Evolutionary conservation across 2,329 filamentous ascomycete species (phyloP).

Genomic region (Sarocladiaceae sp.): DNA sequence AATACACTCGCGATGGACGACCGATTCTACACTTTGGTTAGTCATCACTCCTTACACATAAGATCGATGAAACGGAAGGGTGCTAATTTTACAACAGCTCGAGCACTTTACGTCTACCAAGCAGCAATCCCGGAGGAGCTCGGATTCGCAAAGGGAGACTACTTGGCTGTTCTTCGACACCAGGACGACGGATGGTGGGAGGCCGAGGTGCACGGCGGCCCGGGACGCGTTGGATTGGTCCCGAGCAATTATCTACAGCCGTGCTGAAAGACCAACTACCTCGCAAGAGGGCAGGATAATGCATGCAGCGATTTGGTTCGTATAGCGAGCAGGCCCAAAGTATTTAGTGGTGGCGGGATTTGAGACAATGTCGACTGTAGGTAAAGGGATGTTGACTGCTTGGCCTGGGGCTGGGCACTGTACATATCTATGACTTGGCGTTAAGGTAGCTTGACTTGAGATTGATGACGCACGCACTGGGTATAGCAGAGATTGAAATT

Average conservation of each 20-base stretch:
- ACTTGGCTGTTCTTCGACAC: constrained; percentile 79
- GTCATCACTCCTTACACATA: too few relatives aligned
- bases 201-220: constrained; percentile 77
- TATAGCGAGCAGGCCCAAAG: background rate
- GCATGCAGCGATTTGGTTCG: background rate
- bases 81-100: constrained; percentile 51
- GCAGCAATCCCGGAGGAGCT: constrained; percentile 95
- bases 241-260: constrained; percentile 65
- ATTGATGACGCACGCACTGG: background rate
- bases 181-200: constrained; percentile 99
- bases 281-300: background rate
- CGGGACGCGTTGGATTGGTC: constrained; percentile 56
- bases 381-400: constrained; percentile 2
- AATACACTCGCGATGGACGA: constrained; percentile 80
- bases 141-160: constrained; percentile 87
- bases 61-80: background rate
- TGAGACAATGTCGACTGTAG: constrained; percentile 3
- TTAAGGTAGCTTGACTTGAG: background rate
- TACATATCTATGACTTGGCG: constrained; percentile 9
- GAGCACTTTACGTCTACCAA: constrained; percentile 90
- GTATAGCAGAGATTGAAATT: background rate
- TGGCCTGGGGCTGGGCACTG: constrained; percentile 1
- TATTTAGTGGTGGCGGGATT: constrained; percentile 2
- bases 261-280: constrained; percentile 28
- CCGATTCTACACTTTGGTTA: constrained; percentile 92